phyloP scores from a whole-genome alignment of 768 basidiomycete genomes.

The Cystofilobasidium macerans region DNA sequence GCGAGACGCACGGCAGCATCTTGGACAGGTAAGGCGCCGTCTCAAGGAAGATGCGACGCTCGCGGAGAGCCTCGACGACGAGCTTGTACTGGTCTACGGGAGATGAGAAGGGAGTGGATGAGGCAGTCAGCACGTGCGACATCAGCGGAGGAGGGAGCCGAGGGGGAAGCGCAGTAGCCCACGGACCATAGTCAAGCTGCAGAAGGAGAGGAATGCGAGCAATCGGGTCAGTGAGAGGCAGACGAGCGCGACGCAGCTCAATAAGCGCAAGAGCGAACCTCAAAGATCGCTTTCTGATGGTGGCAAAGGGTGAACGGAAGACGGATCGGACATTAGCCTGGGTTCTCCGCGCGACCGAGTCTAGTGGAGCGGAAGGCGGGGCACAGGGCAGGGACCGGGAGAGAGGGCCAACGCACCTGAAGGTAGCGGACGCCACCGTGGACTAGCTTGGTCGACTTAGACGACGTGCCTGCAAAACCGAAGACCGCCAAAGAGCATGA shows the following conservation, averaged over 20 bases:
- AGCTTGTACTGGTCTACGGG: slow-evolving; percentile 52
- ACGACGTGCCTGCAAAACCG: slow-evolving; percentile 62
- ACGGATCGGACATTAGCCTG: not conserved
- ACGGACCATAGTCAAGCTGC: slow-evolving; percentile 24
- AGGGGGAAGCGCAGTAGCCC: not conserved
- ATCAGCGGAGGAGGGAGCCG: not conserved
- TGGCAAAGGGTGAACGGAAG: not conserved
- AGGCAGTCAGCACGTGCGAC: not conserved
- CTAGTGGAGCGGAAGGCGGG: not conserved
- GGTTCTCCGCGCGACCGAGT: not conserved
- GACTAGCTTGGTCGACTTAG: slow-evolving; percentile 94
- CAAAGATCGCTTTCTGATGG: not conserved
- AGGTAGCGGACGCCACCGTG: slow-evolving; percentile 96
- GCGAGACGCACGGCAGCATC: slow-evolving; percentile 63
- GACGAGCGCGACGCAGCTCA: not conserved
- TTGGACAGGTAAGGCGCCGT: slow-evolving; percentile 85
- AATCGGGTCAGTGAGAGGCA: too few species aligned
- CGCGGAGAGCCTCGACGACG: slow-evolving; percentile 86
- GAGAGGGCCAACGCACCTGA: slow-evolving; percentile 60
- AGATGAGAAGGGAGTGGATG: not conserved
- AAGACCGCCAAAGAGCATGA: not conserved
- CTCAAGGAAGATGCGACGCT: slow-evolving; percentile 83
- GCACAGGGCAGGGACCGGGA: not conserved
- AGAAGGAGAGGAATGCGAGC: not conserved
- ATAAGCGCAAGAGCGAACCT: not conserved